A percentile compares a stretch with the other conserved stretches of the same genome.
Conservation (phyloP, 768 basidiomycete species). For the Pleurotus salmoneostramineus region DNA sequence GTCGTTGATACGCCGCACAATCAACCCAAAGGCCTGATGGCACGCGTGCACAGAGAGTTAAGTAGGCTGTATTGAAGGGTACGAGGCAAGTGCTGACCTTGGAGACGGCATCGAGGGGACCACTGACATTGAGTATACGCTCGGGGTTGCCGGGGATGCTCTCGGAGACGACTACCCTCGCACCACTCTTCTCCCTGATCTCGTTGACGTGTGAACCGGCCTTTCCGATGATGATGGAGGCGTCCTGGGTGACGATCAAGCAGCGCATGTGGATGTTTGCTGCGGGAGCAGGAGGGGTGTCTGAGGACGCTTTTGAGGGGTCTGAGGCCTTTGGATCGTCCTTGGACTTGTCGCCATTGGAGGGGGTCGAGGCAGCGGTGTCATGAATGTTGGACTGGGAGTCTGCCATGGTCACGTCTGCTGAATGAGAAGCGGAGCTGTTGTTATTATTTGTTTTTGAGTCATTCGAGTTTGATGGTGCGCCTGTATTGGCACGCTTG, state of each 20-base stretch:
- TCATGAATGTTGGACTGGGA: slow-evolving; percentile 39
- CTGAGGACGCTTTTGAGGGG: slow-evolving; percentile 36
- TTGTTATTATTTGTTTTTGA: slow-evolving; percentile 40
- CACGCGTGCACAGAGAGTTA: neutral
- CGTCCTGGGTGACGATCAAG: slow-evolving; percentile 98
- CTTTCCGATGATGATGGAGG: slow-evolving; percentile 98
- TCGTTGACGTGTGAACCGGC: slow-evolving; percentile 96
- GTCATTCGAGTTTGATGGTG: slow-evolving; percentile 59
- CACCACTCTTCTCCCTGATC: slow-evolving; percentile 96
- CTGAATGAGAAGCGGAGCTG: slow-evolving; percentile 35
- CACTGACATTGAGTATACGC: slow-evolving; percentile 94
- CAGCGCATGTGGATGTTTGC: slow-evolving; percentile 96
- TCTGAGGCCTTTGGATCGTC: slow-evolving; percentile 36
- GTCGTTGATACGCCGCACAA: slow-evolving; percentile 97
- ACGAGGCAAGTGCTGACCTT: slow-evolving; percentile 56
- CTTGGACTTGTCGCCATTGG: slow-evolving; percentile 38
- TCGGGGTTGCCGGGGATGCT: slow-evolving; percentile 99
- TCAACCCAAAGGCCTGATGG: slow-evolving; percentile 93
- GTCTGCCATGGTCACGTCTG: slow-evolving; percentile 67
- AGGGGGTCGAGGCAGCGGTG: slow-evolving; percentile 55
- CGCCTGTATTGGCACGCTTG: slow-evolving; percentile 84
- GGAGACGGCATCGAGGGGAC: slow-evolving; percentile 95
- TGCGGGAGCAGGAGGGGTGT: slow-evolving; percentile 56
- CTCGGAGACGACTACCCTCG: slow-evolving; percentile 95
- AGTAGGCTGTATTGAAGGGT: neutral